phyloP scores from a whole-genome alignment of 768 basidiomycete genomes.

The Hysterangium stoloniferum region DNA sequence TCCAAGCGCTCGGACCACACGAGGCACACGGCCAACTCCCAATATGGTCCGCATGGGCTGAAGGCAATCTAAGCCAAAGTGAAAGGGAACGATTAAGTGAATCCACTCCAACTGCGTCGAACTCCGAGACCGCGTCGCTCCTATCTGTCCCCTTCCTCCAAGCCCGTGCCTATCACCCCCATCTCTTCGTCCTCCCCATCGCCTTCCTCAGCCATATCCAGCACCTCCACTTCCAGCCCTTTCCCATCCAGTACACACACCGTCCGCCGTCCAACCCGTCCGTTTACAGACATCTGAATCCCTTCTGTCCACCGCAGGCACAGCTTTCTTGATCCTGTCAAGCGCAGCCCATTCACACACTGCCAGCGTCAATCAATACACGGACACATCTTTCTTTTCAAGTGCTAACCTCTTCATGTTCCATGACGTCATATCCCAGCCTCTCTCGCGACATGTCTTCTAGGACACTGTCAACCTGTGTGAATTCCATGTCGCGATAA shows the following conservation, averaged over 20 bases:
- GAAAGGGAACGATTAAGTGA: not conserved
- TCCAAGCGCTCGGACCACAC: slow-evolving; percentile 4
- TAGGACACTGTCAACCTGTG: slow-evolving; percentile 46
- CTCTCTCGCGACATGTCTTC: slow-evolving; percentile 44
- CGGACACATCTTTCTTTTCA: too few relatives aligned
- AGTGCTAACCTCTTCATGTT: slow-evolving; percentile 53
- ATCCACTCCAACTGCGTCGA: not conserved
- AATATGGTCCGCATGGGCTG: not conserved
- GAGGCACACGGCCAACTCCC: slow-evolving; percentile 9
- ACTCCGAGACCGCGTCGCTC: not conserved
- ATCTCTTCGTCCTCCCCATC: slow-evolving; percentile 26
- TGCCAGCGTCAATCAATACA: not conserved
- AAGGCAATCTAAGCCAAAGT: not conserved
- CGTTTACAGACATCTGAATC: slow-evolving; percentile 64
- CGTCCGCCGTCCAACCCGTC: slow-evolving; percentile 63
- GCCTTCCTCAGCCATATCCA: slow-evolving; percentile 63
- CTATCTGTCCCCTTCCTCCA: not conserved
- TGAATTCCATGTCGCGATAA: slow-evolving; percentile 56
- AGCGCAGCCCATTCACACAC: slow-evolving; percentile 25
- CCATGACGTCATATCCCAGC: slow-evolving; percentile 44
- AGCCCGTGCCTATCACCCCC: slow-evolving; percentile 16
- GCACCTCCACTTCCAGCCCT: slow-evolving; percentile 58
- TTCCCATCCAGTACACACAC: slow-evolving; percentile 63
- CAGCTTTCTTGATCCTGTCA: slow-evolving; percentile 52
- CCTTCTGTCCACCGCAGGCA: slow-evolving; percentile 42